phyloP scores from a whole-genome alignment of 768 basidiomycete species.

The Mrakia blollopis region DNA sequence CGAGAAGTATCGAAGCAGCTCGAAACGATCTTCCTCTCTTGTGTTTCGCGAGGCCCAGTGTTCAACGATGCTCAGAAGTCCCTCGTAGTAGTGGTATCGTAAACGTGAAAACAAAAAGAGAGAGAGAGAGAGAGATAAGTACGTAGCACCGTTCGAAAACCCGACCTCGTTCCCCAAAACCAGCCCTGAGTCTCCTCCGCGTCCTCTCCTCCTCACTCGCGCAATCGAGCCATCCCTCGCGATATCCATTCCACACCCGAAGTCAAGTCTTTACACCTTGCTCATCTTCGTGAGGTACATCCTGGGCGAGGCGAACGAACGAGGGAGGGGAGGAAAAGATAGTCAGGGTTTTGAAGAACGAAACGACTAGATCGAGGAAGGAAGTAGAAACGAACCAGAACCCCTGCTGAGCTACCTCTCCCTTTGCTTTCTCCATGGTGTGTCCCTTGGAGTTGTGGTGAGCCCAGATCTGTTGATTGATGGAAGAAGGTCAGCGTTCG shows the following conservation, averaged over 20 bases:
- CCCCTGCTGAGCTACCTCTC: conserved; percentile 31
- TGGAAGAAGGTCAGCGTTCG: not conserved
- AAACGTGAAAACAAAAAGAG: too few relatives aligned
- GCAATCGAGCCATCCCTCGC: too few relatives aligned
- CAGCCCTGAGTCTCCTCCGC: too few relatives aligned
- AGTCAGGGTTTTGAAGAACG: not conserved
- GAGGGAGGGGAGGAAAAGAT: not conserved
- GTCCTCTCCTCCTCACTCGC: not conserved
- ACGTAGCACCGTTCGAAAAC: too few relatives aligned
- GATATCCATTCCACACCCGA: not conserved
- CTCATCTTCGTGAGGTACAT: conserved; percentile 26
- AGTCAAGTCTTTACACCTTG: not conserved
- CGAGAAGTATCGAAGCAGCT: not conserved
- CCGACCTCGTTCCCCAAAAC: too few relatives aligned
- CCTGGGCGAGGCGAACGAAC: not conserved
- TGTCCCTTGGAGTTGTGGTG: conserved; percentile 81
- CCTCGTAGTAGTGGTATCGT: too few relatives aligned
- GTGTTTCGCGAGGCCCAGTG: too few relatives aligned
- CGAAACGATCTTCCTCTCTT: not conserved
- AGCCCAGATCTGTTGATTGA: conserved; percentile 58
- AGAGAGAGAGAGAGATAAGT: too few relatives aligned
- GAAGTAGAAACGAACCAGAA: conserved; percentile 20
- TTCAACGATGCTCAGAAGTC: too few relatives aligned
- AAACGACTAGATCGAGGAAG: not conserved
- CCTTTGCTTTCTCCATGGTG: conserved; percentile 51